These are phyloP conservation scores for Fusarium duplospermum DNA, from an alignment of 2,329 filamentous ascomycete species.

Conservation along the genomic window DNA sequence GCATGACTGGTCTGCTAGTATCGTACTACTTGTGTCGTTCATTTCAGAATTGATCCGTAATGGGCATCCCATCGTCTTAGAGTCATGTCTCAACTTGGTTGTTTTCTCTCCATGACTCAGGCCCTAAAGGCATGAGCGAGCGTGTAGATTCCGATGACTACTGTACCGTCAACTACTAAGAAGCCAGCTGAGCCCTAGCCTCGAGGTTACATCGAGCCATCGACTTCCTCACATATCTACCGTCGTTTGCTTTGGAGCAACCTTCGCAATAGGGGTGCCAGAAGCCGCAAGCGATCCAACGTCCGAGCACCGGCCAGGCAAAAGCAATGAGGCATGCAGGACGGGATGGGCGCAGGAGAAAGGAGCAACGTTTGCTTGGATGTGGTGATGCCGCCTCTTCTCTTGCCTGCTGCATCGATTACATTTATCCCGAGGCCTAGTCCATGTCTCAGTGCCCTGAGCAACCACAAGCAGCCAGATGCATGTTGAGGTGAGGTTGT, in stretches of 20 bases:
- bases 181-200: not conserved
- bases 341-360: conserved; percentile 7
- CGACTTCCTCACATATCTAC: not conserved
- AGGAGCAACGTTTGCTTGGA: not conserved
- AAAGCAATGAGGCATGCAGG: conserved; percentile 32
- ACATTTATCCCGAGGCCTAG: not conserved
- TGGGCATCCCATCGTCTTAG: not conserved
- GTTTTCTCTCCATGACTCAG: not conserved
- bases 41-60: not conserved
- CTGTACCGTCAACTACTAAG: not conserved
- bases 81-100: not conserved
- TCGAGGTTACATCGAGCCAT: not conserved
- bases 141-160: not conserved
- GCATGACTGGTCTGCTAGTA: not conserved
- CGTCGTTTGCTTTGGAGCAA: not conserved
- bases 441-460: not conserved
- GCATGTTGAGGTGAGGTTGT: not conserved
- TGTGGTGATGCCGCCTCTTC: not conserved
- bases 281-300: not conserved
- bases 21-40: not conserved
- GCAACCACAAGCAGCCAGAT: not conserved
- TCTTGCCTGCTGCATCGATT: not conserved
- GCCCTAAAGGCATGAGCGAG: not conserved
- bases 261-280: not conserved
- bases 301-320: conserved; percentile 14